These are phyloP conservation scores for Hordeum marinum DNA, from an alignment of 176 grass and related monocot species.

Conservation along the genomic window DNA sequence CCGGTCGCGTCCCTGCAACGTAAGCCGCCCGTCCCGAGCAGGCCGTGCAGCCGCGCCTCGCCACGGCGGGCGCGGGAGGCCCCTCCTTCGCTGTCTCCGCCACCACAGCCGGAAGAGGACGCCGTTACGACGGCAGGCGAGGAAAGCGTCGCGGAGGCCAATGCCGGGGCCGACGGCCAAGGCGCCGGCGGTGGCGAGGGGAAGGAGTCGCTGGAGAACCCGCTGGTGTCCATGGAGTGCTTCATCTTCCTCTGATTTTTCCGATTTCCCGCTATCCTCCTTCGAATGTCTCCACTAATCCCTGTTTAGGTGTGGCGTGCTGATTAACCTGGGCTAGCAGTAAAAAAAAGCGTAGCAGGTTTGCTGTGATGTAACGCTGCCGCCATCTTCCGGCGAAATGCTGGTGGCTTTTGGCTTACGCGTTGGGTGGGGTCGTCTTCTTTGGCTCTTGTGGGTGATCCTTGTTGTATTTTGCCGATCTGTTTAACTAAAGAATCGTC, in stretches of 20 bases:
- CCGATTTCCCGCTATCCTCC: constrained; percentile 13
- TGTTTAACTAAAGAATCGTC: background rate
- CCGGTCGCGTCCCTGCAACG: background rate
- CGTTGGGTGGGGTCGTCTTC: background rate
- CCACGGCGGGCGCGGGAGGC: constrained; percentile 23
- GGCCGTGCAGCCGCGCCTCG: constrained; percentile 8
- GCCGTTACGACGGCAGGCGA: background rate
- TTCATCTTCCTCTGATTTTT: constrained; percentile 80
- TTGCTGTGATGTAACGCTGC: background rate
- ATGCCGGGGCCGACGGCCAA: background rate
- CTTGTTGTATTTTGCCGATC: background rate
- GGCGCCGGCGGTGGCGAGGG: constrained; percentile 22
- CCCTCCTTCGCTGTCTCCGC: background rate
- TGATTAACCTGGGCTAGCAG: background rate
- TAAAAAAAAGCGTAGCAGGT: background rate
- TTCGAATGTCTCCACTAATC: constrained; percentile 17
- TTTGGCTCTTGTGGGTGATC: background rate
- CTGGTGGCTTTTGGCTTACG: background rate
- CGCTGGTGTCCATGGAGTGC: constrained; percentile 85
- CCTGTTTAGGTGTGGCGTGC: background rate
- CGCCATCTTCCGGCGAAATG: constrained; percentile 10
- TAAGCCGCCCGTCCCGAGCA: constrained; percentile 20
- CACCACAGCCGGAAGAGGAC: constrained; percentile 12
- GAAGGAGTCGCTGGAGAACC: constrained; percentile 83
- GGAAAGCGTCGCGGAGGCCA: background rate